phyloP scores from a whole-genome alignment of 371 early-diverging fungal species.

The Fennellomyces sp. region DNA sequence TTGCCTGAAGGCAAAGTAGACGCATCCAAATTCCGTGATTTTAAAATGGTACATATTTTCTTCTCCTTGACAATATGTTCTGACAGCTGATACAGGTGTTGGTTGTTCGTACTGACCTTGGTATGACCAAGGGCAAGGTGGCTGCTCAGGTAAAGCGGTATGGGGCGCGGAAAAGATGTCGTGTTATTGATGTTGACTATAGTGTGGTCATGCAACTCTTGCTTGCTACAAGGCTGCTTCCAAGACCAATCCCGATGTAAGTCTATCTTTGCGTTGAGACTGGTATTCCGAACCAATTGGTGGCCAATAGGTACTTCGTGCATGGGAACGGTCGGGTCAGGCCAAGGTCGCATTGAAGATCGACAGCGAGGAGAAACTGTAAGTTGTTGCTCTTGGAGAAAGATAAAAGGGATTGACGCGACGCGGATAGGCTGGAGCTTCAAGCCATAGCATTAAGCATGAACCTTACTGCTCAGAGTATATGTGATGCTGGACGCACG shows the following conservation, averaged over 20 bases:
- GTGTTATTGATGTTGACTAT: not conserved
- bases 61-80: not conserved
- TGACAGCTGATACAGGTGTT: not conserved
- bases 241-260: constrained; percentile 59
- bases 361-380: constrained; percentile 81
- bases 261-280: not conserved
- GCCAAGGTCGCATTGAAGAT: constrained; percentile 88
- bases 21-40: constrained; percentile 38
- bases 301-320: constrained; percentile 56
- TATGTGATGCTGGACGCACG: constrained; percentile 97
- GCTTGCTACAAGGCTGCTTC: constrained; percentile 79
- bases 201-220: constrained; percentile 94
- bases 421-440: constrained; percentile 73
- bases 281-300: no score
- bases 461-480: constrained; percentile 80
- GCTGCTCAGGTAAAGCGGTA: constrained; percentile 92
- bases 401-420: no score
- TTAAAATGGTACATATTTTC: constrained; percentile 47
- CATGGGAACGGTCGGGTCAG: constrained; percentile 84
- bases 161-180: not conserved
- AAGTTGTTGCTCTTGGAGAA: not conserved
- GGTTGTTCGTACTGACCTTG: constrained; percentile 86
- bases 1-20: constrained; percentile 31
- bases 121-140: constrained; percentile 95
- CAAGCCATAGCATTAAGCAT: constrained; percentile 69